phyloP scores from a whole-genome alignment of 176 grass and related monocot genomes.

The Stipa capillata region DNA sequence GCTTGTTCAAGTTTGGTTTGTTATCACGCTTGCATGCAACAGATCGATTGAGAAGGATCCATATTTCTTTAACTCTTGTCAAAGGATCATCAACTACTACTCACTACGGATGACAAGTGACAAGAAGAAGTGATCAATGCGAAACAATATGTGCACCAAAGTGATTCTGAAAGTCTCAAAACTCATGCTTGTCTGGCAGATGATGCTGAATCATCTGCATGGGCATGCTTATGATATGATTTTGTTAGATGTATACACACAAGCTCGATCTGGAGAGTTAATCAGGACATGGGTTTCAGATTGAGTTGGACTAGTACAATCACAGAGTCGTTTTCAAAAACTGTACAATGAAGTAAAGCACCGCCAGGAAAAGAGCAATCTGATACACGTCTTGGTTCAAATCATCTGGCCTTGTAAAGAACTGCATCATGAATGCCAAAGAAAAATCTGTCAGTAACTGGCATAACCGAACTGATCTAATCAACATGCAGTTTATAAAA shows the following conservation, averaged over 20 bases:
- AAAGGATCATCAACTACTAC: background rate
- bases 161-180: background rate
- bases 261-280: background rate
- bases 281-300: background rate
- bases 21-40: too few species aligned
- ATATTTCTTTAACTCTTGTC: too few species aligned
- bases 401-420: constrained; percentile 71
- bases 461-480: background rate
- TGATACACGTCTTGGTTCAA: constrained; percentile 68
- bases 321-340: constrained; percentile 66
- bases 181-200: background rate
- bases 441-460: background rate
- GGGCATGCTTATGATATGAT: background rate
- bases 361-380: constrained; percentile 72
- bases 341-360: constrained; percentile 84
- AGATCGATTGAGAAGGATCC: too few species aligned
- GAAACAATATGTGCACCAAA: background rate
- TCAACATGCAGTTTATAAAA: background rate
- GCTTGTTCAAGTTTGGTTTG: too few species aligned
- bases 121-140: background rate
- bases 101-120: background rate
- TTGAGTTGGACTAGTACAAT: constrained; percentile 1
- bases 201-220: background rate
- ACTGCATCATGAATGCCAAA: constrained; percentile 52
- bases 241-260: constrained; percentile 9